Evolutionary conservation across 2,329 filamentous ascomycete genomes (phyloP), one percentile per base, ranked within the genome.

Genomic region (Colletotrichum falcatum): DNA sequence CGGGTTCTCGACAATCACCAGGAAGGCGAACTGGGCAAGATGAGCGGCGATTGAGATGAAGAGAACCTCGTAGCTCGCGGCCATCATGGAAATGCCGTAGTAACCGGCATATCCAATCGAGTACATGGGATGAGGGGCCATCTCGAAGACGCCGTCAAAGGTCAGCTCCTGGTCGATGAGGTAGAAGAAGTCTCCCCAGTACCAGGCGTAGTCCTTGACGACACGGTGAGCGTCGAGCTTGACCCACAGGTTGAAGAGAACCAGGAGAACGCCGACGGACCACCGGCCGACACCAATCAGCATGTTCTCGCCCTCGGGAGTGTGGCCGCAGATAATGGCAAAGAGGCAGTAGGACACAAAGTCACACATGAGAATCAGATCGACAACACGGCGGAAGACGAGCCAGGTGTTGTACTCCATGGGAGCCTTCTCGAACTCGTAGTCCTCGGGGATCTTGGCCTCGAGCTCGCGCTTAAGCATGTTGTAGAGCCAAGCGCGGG

Each of bases 381-480:
- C 96, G 78, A 98, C 96, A 39, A 98, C 89, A 76, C 96, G 91
- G 75, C 96, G 92, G 84, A 99, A 99, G 75, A 98, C 90, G 66
- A 99, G 88, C 96, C 96, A 99, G 51, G 96, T 97, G 84, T 99
- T 99, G 88, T 98, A 99, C 87, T 99, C 96, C 80, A 98, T 86
- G 20, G 96, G 96, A 0, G 95, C 95, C 75, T 93, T 89, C 76
- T 97, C 95, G 78, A 99, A 97, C 73, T 91, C 90, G 84, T 98
- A 99, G 83, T 99, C 94, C 77, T 92, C 88, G 4, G 93, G 92
- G 73, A 99, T 97, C 83, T 99, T 98, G 76, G 94, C 92, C 83
- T 98, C 95, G 80, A 98, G 88, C 82, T 99, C 96, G 70, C 87
- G 86, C 81, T 97, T 97, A 76, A 99, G 86, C 73, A 97, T 86